Base-by-base conservation (phyloP, 2,329 filamentous ascomycete genomes). In the Cercospora nicotianae region DNA sequence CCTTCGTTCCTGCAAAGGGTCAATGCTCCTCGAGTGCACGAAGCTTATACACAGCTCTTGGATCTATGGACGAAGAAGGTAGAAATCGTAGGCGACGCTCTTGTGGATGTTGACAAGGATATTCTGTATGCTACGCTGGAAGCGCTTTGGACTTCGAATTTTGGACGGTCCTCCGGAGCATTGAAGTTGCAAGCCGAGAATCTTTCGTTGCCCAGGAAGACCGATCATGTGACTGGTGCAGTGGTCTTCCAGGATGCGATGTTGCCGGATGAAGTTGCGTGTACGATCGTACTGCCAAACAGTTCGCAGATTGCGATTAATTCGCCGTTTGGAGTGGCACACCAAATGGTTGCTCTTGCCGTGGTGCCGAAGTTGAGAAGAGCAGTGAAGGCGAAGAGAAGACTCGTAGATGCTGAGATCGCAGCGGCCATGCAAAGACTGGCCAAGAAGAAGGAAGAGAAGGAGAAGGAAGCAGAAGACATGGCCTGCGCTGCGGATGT, bases 141-240 rank as follows among this genome's bases (percentile, higher is more conserved):
- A 68, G 77, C 74, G 10, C 80, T 82, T 23, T 82, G 77, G 78
- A 78, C 76, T 0, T 77, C 76, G 5, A 69, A 79, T 0, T 75
- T 81, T 10, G 59, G 59, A 8, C 16, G 26, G 3, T 30, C 60
- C 7, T 30, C 42, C 4, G 60, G 28, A 13, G 60, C 60, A 12
- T 3, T 62, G 26, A 13, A 48, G 7, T 31, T 51, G 23, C 60
- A 62, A 9, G 13, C n/a, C 13, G 26, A 62, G 16, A 51, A 18
- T 20, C 23, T 62, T 8, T 51, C 60, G 13, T 30, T 39, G 23
- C 23, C 23, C 23, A n/a, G 31, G 12, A 33, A 10, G 13, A 20
- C 12, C 8, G 23, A 62, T 51, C n/a, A 8, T 45, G 5, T 8
- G 39, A 62, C 23, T 26, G 60, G 39, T 13, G 60, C 39, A 20